Evolutionary conservation across 2,329 filamentous ascomycete genomes (phyloP).

Genomic region (Trichoderma cornu-damae): DNA sequence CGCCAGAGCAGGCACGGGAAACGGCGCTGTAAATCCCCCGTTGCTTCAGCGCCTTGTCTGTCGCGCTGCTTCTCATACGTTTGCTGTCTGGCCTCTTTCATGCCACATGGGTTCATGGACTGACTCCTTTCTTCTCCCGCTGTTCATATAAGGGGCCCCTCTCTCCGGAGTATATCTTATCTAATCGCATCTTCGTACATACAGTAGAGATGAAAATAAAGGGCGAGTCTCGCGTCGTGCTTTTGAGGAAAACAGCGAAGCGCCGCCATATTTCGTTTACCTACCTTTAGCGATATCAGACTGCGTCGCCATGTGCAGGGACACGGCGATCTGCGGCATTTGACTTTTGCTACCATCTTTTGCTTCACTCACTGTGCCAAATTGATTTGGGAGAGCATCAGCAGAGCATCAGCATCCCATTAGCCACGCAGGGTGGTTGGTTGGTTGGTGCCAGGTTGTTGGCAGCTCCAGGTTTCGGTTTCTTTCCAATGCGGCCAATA

Average conservation of each 20-base stretch:
- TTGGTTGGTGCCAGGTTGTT: not conserved
- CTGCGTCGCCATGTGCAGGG: not conserved
- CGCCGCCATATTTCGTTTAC: slow-evolving; percentile 7
- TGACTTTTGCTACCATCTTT: not conserved
- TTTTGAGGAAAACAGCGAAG: too few species aligned
- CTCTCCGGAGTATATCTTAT: too few species aligned
- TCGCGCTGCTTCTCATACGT: not conserved
- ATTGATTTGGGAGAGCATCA: not conserved
- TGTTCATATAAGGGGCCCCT: too few species aligned
- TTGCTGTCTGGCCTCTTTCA: not conserved
- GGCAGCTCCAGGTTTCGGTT: not conserved
- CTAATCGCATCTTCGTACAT: too few species aligned
- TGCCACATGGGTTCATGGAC: too few species aligned
- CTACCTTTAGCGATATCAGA: slow-evolving; percentile 7
- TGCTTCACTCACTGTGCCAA: not conserved
- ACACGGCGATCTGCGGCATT: not conserved
- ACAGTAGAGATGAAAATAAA: too few species aligned
- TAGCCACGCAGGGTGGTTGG: not conserved
- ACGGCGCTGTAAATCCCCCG: not conserved
- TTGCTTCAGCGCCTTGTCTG: not conserved
- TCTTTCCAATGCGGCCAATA: not conserved
- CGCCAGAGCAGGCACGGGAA: not conserved
- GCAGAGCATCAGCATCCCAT: not conserved
- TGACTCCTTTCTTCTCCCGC: not conserved
- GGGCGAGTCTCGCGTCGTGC: not conserved